phyloP scores from a whole-genome alignment of 139 green algal genomes.

The Trebouxia sp. region DNA sequence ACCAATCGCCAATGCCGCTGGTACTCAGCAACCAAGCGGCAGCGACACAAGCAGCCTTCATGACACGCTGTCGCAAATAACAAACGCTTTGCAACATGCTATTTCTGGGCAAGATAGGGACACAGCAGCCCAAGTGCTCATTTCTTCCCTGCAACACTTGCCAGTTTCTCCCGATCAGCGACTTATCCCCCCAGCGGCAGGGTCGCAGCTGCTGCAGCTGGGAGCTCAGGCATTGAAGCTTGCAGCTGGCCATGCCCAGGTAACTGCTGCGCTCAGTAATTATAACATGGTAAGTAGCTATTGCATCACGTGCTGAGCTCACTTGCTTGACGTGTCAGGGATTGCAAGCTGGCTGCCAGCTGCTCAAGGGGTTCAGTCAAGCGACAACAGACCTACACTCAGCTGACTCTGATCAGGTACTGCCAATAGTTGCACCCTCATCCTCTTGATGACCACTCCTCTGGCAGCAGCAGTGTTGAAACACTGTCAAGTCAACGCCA shows the following conservation, averaged over 20 bases:
- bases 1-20: too few species aligned
- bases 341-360: background rate
- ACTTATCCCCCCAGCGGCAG: background rate
- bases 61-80: background rate
- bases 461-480: too few species aligned
- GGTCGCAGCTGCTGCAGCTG: background rate
- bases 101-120: conserved; percentile 1
- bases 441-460: too few species aligned
- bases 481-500: too few species aligned
- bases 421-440: background rate
- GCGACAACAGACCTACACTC: background rate
- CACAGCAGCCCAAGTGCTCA: background rate
- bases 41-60: background rate
- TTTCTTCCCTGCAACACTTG: background rate
- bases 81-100: background rate
- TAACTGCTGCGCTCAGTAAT: too few species aligned
- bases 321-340: too few species aligned
- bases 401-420: background rate
- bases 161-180: background rate
- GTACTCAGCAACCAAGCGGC: background rate
- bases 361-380: conserved; percentile 1
- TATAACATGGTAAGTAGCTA: too few species aligned
- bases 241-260: background rate
- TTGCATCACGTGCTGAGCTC: too few species aligned
- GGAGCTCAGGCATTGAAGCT: conserved; percentile 13